Percentiles rank a stretch among this genome's conserved stretches.
These are phyloP conservation scores for Polygonum maritimum DNA, from an alignment of 148 eudicot genomes.

Conservation along the genomic window DNA sequence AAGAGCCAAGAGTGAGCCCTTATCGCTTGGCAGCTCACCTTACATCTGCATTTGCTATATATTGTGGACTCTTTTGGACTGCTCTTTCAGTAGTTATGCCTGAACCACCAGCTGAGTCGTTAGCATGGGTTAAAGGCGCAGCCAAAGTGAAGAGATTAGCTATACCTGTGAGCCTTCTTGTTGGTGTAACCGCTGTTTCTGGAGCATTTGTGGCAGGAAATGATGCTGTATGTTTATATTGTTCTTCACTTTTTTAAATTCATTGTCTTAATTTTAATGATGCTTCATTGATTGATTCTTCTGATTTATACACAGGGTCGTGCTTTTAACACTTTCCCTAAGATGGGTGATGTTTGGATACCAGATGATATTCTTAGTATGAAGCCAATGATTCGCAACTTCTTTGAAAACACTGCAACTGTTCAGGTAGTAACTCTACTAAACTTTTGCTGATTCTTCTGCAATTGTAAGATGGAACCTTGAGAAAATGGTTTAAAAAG, in stretches of 20 bases:
- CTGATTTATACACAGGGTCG: conserved; percentile 50
- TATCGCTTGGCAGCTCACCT: conserved; percentile 95
- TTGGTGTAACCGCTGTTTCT: conserved; percentile 82
- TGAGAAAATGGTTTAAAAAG: not conserved
- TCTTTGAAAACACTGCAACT: conserved; percentile 90
- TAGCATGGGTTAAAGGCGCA: conserved; percentile 88
- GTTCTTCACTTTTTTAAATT: not conserved
- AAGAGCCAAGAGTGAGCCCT: conserved; percentile 96
- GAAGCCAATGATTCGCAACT: conserved; percentile 85
- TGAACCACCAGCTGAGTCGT: conserved; percentile 92
- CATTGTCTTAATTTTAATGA: not conserved
- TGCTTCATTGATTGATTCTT: not conserved
- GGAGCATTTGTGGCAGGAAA: conserved; percentile 99
- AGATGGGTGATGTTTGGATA: conserved; percentile 97
- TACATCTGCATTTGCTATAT: conserved; percentile 83
- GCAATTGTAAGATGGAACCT: not conserved
- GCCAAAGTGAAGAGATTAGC: conserved; percentile 83
- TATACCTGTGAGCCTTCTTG: conserved; percentile 78
- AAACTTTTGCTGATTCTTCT: not conserved
- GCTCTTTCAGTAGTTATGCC: conserved; percentile 98
- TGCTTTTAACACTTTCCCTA: conserved; percentile 90
- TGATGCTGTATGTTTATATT: conserved; percentile 57
- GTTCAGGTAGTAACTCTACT: conserved; percentile 58
- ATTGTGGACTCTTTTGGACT: conserved; percentile 89
- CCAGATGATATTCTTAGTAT: conserved; percentile 83